Evolutionary conservation across 805 yeast genomes (phyloP), one percentile per base, ranked within the genome.

Genomic region (Saturnispora sanitii): DNA sequence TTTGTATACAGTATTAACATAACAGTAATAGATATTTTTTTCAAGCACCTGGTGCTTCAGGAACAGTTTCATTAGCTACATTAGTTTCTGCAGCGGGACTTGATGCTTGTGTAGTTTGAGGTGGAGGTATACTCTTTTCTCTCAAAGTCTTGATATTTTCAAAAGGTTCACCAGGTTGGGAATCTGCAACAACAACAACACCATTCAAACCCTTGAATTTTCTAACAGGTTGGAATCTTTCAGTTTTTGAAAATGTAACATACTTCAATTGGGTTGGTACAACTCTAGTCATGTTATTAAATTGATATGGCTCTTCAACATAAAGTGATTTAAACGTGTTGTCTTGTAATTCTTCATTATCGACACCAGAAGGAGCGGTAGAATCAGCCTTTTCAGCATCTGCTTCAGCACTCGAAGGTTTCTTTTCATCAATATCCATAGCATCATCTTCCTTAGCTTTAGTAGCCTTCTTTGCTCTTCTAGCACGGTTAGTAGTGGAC

Each of bases 401-500:
- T 18, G 37, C 37, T 3, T 43, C 47, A 23, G 66, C 70, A 5
- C 65, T 56, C 12, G n/a, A n/a, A n/a, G n/a, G n/a, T n/a, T 69
- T 74, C 71, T 68, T 65, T 23, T 63, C 61, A 30, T 58, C 62
- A n/a, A 50, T 45, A 13, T 61, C 68, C 49, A 55, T 57, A 56
- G 68, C 70, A 23, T 68, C 77, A 42, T 68, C 66, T 34, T 75
- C 73, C 35, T 47, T 48, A 43, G 57, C 74, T 9, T 51, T 65
- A 52, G 71, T 73, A 15, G 42, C 44, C 49, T 68, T 67, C 33
- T 71, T 71, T 20, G 94, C 95, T 60, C 96, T 79, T 60, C 83
- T 85, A n/a, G 96, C 96, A 59, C 79, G 81, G 15, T 79, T 85
- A 2, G 98, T 90, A 1, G 96, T 90, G 2, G 96, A 87, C 42